Conservation (phyloP, 768 basidiomycete species). For the Omphalotus guepiniiformis region DNA sequence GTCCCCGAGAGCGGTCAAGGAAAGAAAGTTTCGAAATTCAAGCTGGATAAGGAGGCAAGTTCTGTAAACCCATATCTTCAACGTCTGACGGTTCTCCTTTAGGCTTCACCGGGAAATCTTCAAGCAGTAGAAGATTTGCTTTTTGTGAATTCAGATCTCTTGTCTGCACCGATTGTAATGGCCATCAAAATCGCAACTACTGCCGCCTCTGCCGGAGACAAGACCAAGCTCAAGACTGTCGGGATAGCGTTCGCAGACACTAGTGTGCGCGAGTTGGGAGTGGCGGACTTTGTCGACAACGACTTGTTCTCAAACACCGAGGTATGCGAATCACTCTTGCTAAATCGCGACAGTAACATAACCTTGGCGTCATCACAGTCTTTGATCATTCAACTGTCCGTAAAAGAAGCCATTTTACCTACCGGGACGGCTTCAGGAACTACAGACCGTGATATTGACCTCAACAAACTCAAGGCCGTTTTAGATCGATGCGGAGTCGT, state of each 20-base stretch:
- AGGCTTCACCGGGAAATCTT: slow-evolving; percentile 63
- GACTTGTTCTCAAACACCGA: slow-evolving; percentile 95
- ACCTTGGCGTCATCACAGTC: slow-evolving; percentile 60
- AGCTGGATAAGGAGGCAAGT: slow-evolving; percentile 73
- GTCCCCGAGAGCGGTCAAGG: slow-evolving; percentile 64
- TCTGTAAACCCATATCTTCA: background rate
- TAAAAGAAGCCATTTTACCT: slow-evolving; percentile 91
- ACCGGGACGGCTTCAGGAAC: slow-evolving; percentile 67
- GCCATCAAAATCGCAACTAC: slow-evolving; percentile 73
- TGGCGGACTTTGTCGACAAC: slow-evolving; percentile 90
- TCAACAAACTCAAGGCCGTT: slow-evolving; percentile 81
- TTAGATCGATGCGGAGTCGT: slow-evolving; percentile 90
- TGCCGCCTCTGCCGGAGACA: slow-evolving; percentile 36
- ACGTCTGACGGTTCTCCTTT: background rate
- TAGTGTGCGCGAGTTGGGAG: slow-evolving; percentile 77
- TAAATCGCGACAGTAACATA: background rate
- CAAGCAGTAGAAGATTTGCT: slow-evolving; percentile 79
- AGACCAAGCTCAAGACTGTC: slow-evolving; percentile 65
- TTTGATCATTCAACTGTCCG: slow-evolving; percentile 90
- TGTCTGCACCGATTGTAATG: slow-evolving; percentile 84
- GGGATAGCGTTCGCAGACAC: slow-evolving; percentile 94
- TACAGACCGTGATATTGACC: slow-evolving; percentile 81
- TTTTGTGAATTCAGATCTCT: slow-evolving; percentile 76
- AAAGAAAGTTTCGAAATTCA: slow-evolving; percentile 74
- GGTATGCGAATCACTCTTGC: slow-evolving; percentile 37